Percentiles rank a stretch among this genome's conserved stretches.
Evolutionary conservation across 768 basidiomycete genomes (phyloP).

Genomic region (Kwoniella bestiolae): DNA sequence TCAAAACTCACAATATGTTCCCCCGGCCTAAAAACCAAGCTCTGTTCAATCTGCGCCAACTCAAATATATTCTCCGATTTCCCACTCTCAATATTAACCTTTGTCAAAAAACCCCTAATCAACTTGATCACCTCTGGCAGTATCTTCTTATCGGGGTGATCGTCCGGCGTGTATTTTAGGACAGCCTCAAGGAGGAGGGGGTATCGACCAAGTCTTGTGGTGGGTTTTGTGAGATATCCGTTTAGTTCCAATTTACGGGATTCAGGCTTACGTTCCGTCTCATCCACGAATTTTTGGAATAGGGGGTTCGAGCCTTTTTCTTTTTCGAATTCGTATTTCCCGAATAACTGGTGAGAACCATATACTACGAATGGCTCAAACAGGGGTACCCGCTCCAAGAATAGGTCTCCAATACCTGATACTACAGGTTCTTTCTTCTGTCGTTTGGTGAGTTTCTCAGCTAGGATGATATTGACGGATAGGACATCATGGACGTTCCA

Average conservation of each 20-base stretch:
- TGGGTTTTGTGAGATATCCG: slow-evolving; percentile 96
- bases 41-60: slow-evolving; percentile 87
- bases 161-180: slow-evolving; percentile 86
- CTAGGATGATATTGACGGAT: slow-evolving; percentile 83
- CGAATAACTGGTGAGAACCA: slow-evolving; percentile 94
- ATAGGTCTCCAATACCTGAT: slow-evolving; percentile 85
- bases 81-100: slow-evolving; percentile 91
- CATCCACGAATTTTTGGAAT: slow-evolving; percentile 93
- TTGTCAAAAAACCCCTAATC: slow-evolving; percentile 78
- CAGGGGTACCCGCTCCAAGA: slow-evolving; percentile 80
- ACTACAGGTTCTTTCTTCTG: slow-evolving; percentile 96
- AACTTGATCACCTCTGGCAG: slow-evolving; percentile 77
- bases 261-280: slow-evolving; percentile 88
- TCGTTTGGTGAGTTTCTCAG: slow-evolving; percentile 89
- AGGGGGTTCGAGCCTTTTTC: slow-evolving; percentile 91
- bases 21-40: slow-evolving; percentile 84
- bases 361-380: slow-evolving; percentile 94
- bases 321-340: slow-evolving; percentile 99
- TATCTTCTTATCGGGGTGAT: slow-evolving; percentile 78
- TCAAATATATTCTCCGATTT: slow-evolving; percentile 97
- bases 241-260: slow-evolving; percentile 96
- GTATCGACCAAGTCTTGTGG: slow-evolving; percentile 94
- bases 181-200: slow-evolving; percentile 91
- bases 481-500: slow-evolving; percentile 98
- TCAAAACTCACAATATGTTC: slow-evolving; percentile 76